Conservation (phyloP, 176 grass and related monocot genomes). For the Urochloa ruziziensis region DNA sequence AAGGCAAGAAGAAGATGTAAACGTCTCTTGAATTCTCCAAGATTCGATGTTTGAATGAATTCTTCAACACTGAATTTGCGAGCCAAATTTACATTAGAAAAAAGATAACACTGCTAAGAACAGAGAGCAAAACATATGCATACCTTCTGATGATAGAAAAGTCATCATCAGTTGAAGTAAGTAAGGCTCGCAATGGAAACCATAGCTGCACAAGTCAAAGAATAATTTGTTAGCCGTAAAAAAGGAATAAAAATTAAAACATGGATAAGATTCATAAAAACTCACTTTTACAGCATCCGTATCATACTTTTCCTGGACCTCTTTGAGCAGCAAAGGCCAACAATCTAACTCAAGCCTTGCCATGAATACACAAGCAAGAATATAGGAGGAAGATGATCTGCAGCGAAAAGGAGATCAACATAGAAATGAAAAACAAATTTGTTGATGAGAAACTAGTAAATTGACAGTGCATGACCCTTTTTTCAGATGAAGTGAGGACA, state of each 20-base stretch:
- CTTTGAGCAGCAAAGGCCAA: slow-evolving; percentile 69
- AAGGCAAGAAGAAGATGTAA: slow-evolving; percentile 81
- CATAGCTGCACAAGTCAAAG: slow-evolving; percentile 54
- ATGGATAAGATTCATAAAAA: neutral
- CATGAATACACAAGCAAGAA: slow-evolving; percentile 74
- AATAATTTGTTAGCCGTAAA: slow-evolving; percentile 25
- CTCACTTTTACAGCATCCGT: slow-evolving; percentile 74
- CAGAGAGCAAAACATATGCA: slow-evolving; percentile 9
- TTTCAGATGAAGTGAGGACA: neutral
- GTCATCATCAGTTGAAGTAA: slow-evolving; percentile 48
- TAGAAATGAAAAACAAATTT: neutral
- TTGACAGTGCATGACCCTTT: neutral
- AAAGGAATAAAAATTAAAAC: slow-evolving; percentile 16
- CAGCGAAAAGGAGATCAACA: neutral
- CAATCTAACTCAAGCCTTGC: slow-evolving; percentile 89
- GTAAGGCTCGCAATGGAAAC: slow-evolving; percentile 81
- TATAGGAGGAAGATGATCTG: slow-evolving; percentile 72
- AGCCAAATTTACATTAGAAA: slow-evolving; percentile 31
- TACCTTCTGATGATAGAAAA: slow-evolving; percentile 67
- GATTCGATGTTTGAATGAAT: slow-evolving; percentile 80
- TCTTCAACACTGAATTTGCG: slow-evolving; percentile 79
- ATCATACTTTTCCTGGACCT: slow-evolving; percentile 61
- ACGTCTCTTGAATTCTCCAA: slow-evolving; percentile 92
- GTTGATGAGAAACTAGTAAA: slow-evolving; percentile 13
- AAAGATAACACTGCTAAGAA: slow-evolving; percentile 14